Conservation (phyloP, 495 filamentous ascomycete species). For the Tetracladium marchalianum region DNA sequence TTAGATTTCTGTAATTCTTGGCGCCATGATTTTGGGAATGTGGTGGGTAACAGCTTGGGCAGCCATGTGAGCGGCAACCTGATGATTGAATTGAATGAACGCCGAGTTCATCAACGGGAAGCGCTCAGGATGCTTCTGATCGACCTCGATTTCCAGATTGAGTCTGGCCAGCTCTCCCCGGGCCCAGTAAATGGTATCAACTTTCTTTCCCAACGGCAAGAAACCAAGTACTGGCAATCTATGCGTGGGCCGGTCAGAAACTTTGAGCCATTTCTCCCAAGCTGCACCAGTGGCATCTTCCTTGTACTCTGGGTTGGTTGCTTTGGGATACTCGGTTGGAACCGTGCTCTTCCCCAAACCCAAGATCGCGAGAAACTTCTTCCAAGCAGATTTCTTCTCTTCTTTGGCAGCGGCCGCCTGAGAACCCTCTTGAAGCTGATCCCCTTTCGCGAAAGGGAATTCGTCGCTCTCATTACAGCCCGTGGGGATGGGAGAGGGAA, state of each 20-base stretch:
- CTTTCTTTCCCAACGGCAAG: slow-evolving; percentile 82
- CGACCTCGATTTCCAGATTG: slow-evolving; percentile 87
- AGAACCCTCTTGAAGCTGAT: slow-evolving; percentile 4
- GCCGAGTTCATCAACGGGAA: slow-evolving; percentile 96
- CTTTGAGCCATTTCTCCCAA: slow-evolving; percentile 76
- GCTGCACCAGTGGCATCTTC: slow-evolving; percentile 60
- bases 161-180: slow-evolving; percentile 79
- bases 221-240: slow-evolving; percentile 63
- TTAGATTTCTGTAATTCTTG: slow-evolving; percentile 88
- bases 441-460: slow-evolving; percentile 15
- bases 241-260: slow-evolving; percentile 78
- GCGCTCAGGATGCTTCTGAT: slow-evolving; percentile 76
- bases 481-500: slow-evolving; percentile 42
- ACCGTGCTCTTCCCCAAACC: slow-evolving; percentile 22
- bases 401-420: slow-evolving; percentile 9
- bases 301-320: slow-evolving; percentile 54
- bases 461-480: slow-evolving; percentile 28
- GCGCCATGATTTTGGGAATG: slow-evolving; percentile 87
- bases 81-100: slow-evolving; percentile 97
- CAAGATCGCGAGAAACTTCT: slow-evolving; percentile 34
- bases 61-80: slow-evolving; percentile 96
- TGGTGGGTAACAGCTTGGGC: slow-evolving; percentile 90
- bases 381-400: slow-evolving; percentile 32
- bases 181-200: slow-evolving; percentile 90
- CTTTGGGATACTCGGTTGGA: slow-evolving; percentile 54